Conservation (phyloP, 106 monocot genomes). For the Posidonia australis region DNA sequence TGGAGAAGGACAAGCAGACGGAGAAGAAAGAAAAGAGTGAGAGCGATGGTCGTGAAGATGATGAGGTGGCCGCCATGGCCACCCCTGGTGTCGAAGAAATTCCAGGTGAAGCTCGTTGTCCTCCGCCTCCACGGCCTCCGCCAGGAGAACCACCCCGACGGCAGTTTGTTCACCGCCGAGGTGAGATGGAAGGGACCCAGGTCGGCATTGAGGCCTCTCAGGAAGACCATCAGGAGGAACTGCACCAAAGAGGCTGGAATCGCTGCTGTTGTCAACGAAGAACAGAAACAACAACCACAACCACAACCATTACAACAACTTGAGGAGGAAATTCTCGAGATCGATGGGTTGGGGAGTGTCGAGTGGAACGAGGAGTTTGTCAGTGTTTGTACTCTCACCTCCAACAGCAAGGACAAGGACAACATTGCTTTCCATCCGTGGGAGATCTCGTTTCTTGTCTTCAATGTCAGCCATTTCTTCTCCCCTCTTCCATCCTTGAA, state of each 20-base stretch:
- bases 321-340: neutral
- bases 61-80: slow-evolving; percentile 26
- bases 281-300: neutral
- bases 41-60: slow-evolving; percentile 2
- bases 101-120: slow-evolving; percentile 26
- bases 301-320: too few species aligned
- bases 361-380: slow-evolving; percentile 46
- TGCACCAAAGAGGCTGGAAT: neutral
- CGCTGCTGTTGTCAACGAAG: neutral
- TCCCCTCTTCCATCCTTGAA: neutral
- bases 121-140: slow-evolving; percentile 18
- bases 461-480: slow-evolving; percentile 42
- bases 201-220: neutral
- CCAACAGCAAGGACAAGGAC: slow-evolving; percentile 22
- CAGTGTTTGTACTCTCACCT: slow-evolving; percentile 30
- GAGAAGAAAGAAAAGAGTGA: too few species aligned
- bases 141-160: slow-evolving; percentile 44
- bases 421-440: slow-evolving; percentile 41
- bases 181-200: slow-evolving; percentile 33
- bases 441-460: slow-evolving; percentile 58
- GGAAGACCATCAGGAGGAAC: slow-evolving; percentile 1
- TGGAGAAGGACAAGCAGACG: too few species aligned
- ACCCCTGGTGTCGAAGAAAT: slow-evolving; percentile 15
- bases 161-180: slow-evolving; percentile 26
- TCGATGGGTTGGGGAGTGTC: slow-evolving; percentile 4